Percentiles rank a stretch among this genome's conserved stretches.
Evolutionary conservation across 2,329 filamentous ascomycete genomes (phyloP).

Genomic region (Zymoseptoria pseudotritici): DNA sequence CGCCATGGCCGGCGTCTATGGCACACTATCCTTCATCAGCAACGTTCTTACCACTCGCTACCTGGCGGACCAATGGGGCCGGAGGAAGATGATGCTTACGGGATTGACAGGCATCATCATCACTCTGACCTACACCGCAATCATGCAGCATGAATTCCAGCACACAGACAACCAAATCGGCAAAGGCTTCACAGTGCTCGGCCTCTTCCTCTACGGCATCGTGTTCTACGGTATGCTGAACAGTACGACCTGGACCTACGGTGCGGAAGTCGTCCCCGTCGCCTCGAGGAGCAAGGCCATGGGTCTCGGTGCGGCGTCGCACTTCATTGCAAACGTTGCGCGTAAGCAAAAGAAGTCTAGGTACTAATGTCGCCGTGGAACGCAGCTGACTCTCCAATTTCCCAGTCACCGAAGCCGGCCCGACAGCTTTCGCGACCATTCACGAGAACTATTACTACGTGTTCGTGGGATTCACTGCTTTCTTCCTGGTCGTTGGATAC

Average conservation of each 20-base stretch:
- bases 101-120: constrained; percentile 46
- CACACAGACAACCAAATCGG: constrained; percentile 48
- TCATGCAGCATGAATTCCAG: constrained; percentile 53
- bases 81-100: constrained; percentile 51
- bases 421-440: constrained; percentile 50
- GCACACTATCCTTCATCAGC: constrained; percentile 45
- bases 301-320: constrained; percentile 47
- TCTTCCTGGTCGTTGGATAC: constrained; percentile 48
- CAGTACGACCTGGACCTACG: constrained; percentile 35
- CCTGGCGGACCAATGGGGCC: constrained; percentile 52
- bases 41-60: constrained; percentile 47
- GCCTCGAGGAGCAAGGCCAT: constrained; percentile 48
- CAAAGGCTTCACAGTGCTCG: constrained; percentile 53
- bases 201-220: constrained; percentile 53
- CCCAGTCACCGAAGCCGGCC: constrained; percentile 34
- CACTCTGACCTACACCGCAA: constrained; percentile 52
- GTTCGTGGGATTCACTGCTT: constrained; percentile 46
- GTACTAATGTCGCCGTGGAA: not conserved
- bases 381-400: not conserved
- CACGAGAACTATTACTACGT: constrained; percentile 56
- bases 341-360: constrained; percentile 3
- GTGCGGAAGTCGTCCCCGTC: constrained; percentile 49
- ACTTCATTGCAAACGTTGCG: constrained; percentile 36
- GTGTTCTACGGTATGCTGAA: constrained; percentile 34
- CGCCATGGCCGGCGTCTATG: constrained; percentile 48